phyloP scores from a whole-genome alignment of 2,329 filamentous ascomycete species.

The Triangularia setosa region DNA sequence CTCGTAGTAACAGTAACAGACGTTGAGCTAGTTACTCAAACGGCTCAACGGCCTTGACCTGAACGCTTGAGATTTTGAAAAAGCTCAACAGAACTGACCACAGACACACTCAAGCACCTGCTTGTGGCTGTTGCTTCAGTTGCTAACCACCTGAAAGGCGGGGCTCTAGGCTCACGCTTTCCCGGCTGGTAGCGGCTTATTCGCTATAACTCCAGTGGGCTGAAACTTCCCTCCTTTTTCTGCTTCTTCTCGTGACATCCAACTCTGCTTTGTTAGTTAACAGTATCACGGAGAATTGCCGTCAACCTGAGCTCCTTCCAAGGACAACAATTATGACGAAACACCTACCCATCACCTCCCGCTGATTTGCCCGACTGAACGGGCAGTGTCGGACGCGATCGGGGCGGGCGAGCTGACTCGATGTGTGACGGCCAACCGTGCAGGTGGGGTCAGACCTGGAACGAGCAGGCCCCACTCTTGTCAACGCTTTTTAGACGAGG shows the following conservation, averaged over 20 bases:
- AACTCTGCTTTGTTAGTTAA: too few relatives aligned
- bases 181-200: too few relatives aligned
- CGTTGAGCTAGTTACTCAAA: not conserved
- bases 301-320: not conserved
- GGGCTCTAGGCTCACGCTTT: too few relatives aligned
- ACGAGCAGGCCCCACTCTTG: not conserved
- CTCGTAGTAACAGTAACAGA: not conserved
- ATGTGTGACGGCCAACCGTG: not conserved
- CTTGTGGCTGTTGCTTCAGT: too few relatives aligned
- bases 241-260: too few relatives aligned
- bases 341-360: not conserved
- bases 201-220: too few relatives aligned
- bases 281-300: too few relatives aligned
- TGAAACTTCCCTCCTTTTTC: too few relatives aligned
- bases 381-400: not conserved
- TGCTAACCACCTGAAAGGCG: too few relatives aligned
- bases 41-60: not conserved
- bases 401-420: not conserved
- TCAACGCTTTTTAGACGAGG: constrained; percentile 5
- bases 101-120: too few relatives aligned
- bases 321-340: not conserved
- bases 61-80: not conserved
- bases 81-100: not conserved
- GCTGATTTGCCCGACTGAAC: not conserved
- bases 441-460: not conserved